phyloP scores from a whole-genome alignment of 352 stramenopile species.

The Phytophthora pisi region DNA sequence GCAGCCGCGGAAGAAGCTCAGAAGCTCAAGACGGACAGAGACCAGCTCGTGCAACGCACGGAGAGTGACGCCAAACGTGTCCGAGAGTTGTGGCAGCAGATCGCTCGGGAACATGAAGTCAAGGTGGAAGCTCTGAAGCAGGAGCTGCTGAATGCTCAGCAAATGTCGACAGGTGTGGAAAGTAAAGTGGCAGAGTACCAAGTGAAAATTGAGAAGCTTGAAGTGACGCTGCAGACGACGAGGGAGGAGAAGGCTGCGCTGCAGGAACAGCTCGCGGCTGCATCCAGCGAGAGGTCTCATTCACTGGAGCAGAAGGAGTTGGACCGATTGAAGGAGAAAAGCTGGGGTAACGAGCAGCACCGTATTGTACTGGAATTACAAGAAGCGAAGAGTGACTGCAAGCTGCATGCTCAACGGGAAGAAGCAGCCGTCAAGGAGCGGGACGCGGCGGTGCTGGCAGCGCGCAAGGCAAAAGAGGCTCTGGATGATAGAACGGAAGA shows the following conservation, averaged over 20 bases:
- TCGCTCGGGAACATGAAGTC: conserved; percentile 67
- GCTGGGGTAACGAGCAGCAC: conserved; percentile 40
- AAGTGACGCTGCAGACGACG: conserved; percentile 37
- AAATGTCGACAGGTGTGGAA: conserved; percentile 35
- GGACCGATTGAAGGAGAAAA: conserved; percentile 43
- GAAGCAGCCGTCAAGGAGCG: conserved; percentile 50
- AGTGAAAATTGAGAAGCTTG: conserved; percentile 39
- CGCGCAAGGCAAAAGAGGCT: conserved; percentile 41
- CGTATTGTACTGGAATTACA: conserved; percentile 47
- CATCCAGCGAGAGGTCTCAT: conserved; percentile 37
- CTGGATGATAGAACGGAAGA: conserved; percentile 53
- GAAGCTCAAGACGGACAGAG: conserved; percentile 48
- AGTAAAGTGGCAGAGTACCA: conserved; percentile 29
- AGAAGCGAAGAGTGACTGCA: conserved; percentile 44
- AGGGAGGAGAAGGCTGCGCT: conserved; percentile 48
- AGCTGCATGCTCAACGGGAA: conserved; percentile 56
- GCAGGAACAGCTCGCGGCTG: conserved; percentile 43
- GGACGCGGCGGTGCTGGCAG: conserved; percentile 39
- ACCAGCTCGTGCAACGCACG: conserved; percentile 68
- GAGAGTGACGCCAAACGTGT: conserved; percentile 76
- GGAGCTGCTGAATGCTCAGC: conserved; percentile 46
- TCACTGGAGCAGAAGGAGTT: conserved; percentile 44
- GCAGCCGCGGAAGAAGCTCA: conserved; percentile 54
- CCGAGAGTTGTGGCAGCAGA: conserved; percentile 81
- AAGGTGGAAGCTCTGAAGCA: conserved; percentile 51